Base-by-base conservation (phyloP, 352 stramenopile genomes). In the Pythium volutum region DNA sequence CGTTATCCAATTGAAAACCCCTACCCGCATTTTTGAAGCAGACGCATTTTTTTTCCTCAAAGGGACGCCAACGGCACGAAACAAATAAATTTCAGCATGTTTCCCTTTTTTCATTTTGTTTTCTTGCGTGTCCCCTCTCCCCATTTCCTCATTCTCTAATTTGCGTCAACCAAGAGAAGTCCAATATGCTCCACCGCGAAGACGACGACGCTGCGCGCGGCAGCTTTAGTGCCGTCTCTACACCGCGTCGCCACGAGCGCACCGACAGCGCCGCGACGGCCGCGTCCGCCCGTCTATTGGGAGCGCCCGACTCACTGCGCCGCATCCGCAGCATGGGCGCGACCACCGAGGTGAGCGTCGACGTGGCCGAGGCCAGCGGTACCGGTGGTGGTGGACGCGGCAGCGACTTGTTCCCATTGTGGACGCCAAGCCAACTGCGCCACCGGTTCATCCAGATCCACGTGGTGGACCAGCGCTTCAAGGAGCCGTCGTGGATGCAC, bases 401-500 rank as follows among this genome's bases (percentile, higher is more conserved):
- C 7, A 38, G 33, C 46, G 20, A 18, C 10, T 27, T 16, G n/a
- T 34, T 53, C 9, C 20, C 20, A 9, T 33, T 22, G 14, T 33
- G 78, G 7, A 80, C 75, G 25, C 74, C 78, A 5, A 81, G 52
- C 38, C 72, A 82, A 36, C 25, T 85, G 48, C 78, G 78, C 5
- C 71, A 84, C 50, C 76, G 76, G 16, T 73, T 79, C 64, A 81
- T 88, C 62, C 76, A 84, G 45, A 81, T 88, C 64, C 76, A 85
- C 39, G 78, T 88, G 25, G 71, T 75, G 23, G 78, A 88, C 42
- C 76, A 57, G 10, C 50, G 71, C 10, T 88, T 83, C 57, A 88
- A 88, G 66, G 67, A 84, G 36, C 77, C 79, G n/a, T 75, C 73
- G 15, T 89, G 77, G 76, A 84, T 84, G 72, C 76, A 89, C 45